Percentiles rank a stretch among this genome's conserved stretches.
Conservation (phyloP, 225 moss, liverwort and hornwort genomes). For the Thuidium tamariscinum region DNA sequence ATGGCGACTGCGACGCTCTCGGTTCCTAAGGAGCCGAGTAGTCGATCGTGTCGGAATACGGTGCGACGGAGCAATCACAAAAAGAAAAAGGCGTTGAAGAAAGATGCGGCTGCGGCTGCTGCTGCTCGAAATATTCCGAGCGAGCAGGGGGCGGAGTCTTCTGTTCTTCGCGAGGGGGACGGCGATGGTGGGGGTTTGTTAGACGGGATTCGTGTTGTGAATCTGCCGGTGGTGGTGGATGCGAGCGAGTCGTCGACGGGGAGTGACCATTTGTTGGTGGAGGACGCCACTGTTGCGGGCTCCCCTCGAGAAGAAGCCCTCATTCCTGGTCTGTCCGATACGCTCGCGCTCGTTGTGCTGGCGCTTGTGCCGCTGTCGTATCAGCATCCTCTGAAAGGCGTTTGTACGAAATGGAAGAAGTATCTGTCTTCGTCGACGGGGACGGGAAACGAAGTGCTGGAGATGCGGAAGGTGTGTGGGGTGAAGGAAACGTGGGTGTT, state of each 20-base stretch:
- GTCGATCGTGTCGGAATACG: constrained; percentile 3
- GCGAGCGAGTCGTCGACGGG: constrained; percentile 5
- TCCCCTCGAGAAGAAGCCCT: constrained; percentile 20
- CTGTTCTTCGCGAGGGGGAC: neutral
- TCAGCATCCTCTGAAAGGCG: constrained; percentile 40
- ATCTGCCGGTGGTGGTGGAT: neutral
- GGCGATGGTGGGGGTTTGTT: neutral
- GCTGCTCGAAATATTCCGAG: neutral
- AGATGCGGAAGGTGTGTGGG: constrained; percentile 29
- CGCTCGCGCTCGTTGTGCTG: constrained; percentile 46
- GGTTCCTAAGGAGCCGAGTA: constrained; percentile 12
- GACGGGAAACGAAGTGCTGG: constrained; percentile 39
- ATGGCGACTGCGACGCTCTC: constrained; percentile 47
- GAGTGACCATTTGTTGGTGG: neutral
- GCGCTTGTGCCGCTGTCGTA: constrained; percentile 52
- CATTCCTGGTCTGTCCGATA: constrained; percentile 48
- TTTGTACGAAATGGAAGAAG: constrained; percentile 66
- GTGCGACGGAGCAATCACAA: constrained; percentile 7
- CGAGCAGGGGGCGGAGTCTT: constrained; percentile 1
- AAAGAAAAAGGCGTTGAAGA: constrained; percentile 28
- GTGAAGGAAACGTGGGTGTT: constrained; percentile 78
- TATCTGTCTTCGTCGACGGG: constrained; percentile 16
- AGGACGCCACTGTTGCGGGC: neutral
- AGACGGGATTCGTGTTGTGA: neutral
- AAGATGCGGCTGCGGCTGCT: neutral